Evolutionary conservation across 257 asterid species (phyloP), one percentile per base, ranked within the genome.

Genomic region (Solanum dulcamara): DNA sequence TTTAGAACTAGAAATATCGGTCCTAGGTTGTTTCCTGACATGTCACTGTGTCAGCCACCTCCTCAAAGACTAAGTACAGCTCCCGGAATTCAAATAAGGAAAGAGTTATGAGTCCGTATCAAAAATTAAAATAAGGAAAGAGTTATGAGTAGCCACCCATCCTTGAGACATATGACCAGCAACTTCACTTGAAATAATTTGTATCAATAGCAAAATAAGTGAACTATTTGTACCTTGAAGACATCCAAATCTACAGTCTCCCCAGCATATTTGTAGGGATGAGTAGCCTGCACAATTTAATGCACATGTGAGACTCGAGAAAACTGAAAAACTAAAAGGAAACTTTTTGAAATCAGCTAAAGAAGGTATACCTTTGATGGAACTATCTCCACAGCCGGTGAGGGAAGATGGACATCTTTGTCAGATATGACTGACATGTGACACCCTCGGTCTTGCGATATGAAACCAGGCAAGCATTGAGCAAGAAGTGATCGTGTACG

Each of bases 391-490:
- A 88, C 91, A 81, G 89, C 91, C 15, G 88, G 91, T 51, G 88
- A 86, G 84, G 89, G 86, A 85, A 86, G 88, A 86, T 81, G 89
- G 64, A 83, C 83, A 84, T 88, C 89, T 84, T 83, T 84, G 64
- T 88, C 91, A 17, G 59, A 86, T 68, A 81, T 30, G 42, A 84
- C 74, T 50, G 88, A 75, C 60, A 81, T 32, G 71, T 88, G 86
- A 84, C 85, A 84, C 24, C 88, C 89, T 81, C 83, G 84, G 59
- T 88, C 91, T 48, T 85, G 87, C 17, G 89, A 75, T 55, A 30
- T 84, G 81, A 88, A 80, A 50, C 91, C 91, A 84, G 86, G 89
- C 85, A 88, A 88, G 85, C 91, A 88, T 67, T 88, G 91, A 15
- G 91, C 86, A 60, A 88, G 86, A 44, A 88, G 87, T 46, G 91